Evolutionary conservation across 495 filamentous ascomycete genomes (phyloP), one percentile per base, ranked within the genome.

Genomic region (Polyplosphaeria fusca): DNA sequence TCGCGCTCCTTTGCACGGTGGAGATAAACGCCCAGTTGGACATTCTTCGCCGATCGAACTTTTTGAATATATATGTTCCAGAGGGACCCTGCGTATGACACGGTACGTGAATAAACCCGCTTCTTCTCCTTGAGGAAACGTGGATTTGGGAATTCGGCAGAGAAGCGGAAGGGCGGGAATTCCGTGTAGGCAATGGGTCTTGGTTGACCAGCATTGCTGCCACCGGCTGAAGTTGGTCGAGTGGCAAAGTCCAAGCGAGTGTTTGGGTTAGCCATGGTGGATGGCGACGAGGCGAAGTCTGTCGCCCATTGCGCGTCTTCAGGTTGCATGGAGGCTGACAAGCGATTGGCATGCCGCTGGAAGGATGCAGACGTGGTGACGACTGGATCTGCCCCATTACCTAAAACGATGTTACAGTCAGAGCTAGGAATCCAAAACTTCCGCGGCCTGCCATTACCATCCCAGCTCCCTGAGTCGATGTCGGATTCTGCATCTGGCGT

Each of bases 51-150:
- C 1, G 77, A 75, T 5, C 73, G 74, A 5, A 83, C 78, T 49
- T 82, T 82, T 61, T 83, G 81, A 20, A 83, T 81, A 63, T 83
- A 83, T 19, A 83, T 77, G 48, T 83, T 83, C 80, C 80, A 83
- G 23, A 81, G 70, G 28, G 72, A 76, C 16, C 80, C 80, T 14
- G 80, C 81, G 55, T 83, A 83, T 61, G 81, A 83, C n/a, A 83
- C 80, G 5, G 81, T 83, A 25, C 78, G 77, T 18, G 76, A 79
- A 56, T 81, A 83, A 1, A 83, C 78, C 4, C 81, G 66, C 59
- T 82, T 83, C 69, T 80, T 81, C 61, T 83, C 81, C 51, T 81
- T 82, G 27, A 83, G 68, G 9, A 73, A 67, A 13, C 75, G 68
- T 4, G 81, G 77, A 49, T 77, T 79, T 4, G 75, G 79, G 53